Evolutionary conservation across 2,329 filamentous ascomycete genomes (phyloP).

Genomic region (Apiospora koreana): DNA sequence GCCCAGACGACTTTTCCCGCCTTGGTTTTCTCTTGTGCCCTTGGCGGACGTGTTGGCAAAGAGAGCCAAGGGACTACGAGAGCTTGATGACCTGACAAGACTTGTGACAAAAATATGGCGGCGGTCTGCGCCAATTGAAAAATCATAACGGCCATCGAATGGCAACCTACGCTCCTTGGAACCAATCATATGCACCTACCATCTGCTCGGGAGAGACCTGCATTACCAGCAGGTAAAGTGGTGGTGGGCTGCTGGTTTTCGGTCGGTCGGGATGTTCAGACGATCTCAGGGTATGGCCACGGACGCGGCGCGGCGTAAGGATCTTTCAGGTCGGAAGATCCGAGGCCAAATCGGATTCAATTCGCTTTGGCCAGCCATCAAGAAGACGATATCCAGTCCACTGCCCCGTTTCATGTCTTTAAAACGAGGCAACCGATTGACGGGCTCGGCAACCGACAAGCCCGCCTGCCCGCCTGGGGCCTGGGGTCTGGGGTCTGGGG

Average conservation of each 20-base stretch:
- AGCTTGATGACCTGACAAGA: not conserved
- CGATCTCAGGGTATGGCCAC: not conserved
- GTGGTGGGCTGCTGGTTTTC: not conserved
- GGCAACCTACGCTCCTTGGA: not conserved
- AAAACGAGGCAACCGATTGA: not conserved
- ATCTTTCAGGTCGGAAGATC: not conserved
- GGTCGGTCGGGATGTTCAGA: not conserved
- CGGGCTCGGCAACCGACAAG: slow-evolving; percentile 6
- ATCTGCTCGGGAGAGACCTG: not conserved
- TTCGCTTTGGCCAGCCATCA: not conserved
- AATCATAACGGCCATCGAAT: too few relatives aligned
- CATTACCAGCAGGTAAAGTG: not conserved
- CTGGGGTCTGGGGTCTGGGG: too few relatives aligned
- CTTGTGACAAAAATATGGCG: not conserved
- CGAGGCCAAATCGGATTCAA: not conserved
- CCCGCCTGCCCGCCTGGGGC: too few relatives aligned
- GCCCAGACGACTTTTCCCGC: not conserved
- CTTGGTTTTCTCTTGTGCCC: not conserved
- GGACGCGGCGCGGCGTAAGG: not conserved
- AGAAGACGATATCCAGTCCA: too few relatives aligned
- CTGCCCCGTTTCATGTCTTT: not conserved
- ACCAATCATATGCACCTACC: not conserved
- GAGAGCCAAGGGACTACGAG: not conserved
- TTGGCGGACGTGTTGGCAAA: not conserved
- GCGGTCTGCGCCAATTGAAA: not conserved